Evolutionary conservation across 1,284 basidiomycete species (phyloP).

Genomic region (Malassezia sp.): DNA sequence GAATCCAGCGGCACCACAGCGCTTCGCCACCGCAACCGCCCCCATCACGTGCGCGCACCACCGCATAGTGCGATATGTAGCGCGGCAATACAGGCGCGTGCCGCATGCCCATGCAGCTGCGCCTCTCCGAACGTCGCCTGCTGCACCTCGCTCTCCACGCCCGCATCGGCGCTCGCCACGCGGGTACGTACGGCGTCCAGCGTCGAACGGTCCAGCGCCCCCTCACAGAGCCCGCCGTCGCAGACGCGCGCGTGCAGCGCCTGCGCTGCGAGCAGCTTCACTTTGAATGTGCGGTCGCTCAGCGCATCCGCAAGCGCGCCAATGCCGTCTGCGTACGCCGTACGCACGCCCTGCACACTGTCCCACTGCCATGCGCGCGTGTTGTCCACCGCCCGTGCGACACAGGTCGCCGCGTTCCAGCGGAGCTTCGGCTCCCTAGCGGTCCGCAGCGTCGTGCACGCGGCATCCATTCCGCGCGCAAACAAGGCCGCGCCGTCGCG

Average conservation of each 20-base stretch:
- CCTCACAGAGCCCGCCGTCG: too few relatives aligned
- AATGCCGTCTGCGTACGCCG: neutral
- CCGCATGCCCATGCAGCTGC: constrained; percentile 8
- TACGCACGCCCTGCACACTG: neutral
- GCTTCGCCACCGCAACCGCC: too few relatives aligned
- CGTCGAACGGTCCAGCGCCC: too few relatives aligned
- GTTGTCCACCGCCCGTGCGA: neutral
- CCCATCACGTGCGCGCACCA: too few relatives aligned
- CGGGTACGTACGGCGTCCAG: neutral
- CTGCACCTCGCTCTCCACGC: neutral
- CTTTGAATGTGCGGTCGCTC: constrained; percentile 10
- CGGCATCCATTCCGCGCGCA: neutral
- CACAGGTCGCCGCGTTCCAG: constrained; percentile 10
- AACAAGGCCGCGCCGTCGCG: too few relatives aligned
- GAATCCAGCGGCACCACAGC: too few relatives aligned
- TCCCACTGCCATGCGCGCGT: neutral
- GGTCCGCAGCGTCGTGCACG: neutral
- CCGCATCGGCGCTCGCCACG: constrained; percentile 1
- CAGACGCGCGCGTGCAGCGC: too few relatives aligned
- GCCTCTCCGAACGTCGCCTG: constrained; percentile 13
- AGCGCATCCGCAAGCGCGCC: neutral
- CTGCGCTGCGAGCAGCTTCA: constrained; percentile 12
- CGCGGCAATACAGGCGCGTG: constrained; percentile 2
- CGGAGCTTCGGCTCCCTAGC: constrained; percentile 9
- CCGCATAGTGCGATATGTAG: too few relatives aligned